phyloP scores from a whole-genome alignment of 495 filamentous ascomycete species.

The Penicillium steckii region DNA sequence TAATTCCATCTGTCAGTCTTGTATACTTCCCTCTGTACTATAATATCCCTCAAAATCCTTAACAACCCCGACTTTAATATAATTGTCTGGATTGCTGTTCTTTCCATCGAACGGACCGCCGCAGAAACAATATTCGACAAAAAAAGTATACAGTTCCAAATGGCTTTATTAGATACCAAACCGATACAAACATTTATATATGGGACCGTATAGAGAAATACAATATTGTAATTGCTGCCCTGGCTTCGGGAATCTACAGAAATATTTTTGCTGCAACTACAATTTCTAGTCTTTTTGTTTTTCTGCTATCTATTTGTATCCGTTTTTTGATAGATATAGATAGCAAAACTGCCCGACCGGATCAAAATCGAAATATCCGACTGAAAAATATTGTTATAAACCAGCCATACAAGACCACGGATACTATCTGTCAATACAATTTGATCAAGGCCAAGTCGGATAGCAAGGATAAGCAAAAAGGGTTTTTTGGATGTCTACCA shows the following conservation, averaged over 20 bases:
- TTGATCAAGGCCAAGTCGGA: constrained; percentile 10
- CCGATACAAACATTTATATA: neutral
- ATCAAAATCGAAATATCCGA: constrained; percentile 20
- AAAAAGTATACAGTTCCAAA: constrained; percentile 7
- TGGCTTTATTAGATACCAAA: neutral
- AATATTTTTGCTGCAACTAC: constrained; percentile 10
- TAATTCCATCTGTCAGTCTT: constrained; percentile 3
- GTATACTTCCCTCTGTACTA: constrained; percentile 5
- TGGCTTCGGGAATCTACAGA: neutral
- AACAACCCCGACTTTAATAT: constrained; percentile 11
- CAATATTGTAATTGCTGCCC: constrained; percentile 25
- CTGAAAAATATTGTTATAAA: constrained; percentile 21
- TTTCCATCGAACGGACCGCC: constrained; percentile 17
- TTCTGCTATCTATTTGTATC: constrained; percentile 14
- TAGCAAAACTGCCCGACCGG: constrained; percentile 16
- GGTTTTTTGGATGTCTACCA: neutral
- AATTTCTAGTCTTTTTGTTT: constrained; percentile 24
- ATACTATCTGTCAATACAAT: constrained; percentile 22
- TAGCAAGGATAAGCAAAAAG: neutral
- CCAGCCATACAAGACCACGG: constrained; percentile 10
- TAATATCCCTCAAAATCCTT: constrained; percentile 12
- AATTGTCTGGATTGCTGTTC: constrained; percentile 21
- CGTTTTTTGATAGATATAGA: constrained; percentile 26
- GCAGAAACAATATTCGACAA: constrained; percentile 22
- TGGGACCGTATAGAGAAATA: constrained; percentile 36